These are phyloP conservation scores for Gossypium thurberi DNA, from an alignment of 345 rosid genomes.

Conservation along the genomic window DNA sequence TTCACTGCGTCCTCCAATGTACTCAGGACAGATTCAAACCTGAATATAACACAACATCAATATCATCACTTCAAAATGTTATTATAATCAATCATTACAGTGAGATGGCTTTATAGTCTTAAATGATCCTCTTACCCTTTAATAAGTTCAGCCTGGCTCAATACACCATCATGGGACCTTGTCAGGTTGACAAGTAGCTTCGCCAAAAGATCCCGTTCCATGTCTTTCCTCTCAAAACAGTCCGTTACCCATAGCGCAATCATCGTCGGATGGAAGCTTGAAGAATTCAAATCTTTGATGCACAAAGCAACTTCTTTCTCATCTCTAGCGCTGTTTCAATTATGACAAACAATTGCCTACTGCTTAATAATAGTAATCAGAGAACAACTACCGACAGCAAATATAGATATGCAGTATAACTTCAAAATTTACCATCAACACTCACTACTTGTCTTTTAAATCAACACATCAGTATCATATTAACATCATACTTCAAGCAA, in stretches of 20 bases:
- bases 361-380: background rate
- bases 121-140: conserved; percentile 53
- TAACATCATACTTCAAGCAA: too few species aligned
- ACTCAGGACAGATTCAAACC: conserved; percentile 67
- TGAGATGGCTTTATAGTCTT: too few species aligned
- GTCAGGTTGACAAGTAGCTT: conserved; percentile 67
- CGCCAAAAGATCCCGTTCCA: conserved; percentile 77
- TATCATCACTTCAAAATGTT: background rate
- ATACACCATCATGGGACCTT: conserved; percentile 37
- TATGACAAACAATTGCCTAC: too few species aligned
- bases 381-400: background rate
- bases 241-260: conserved; percentile 85
- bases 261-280: conserved; percentile 81
- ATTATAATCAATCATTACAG: background rate
- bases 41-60: conserved; percentile 11
- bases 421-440: too few species aligned
- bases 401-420: background rate
- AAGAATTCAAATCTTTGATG: conserved; percentile 76
- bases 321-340: conserved; percentile 59
- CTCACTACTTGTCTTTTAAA: too few species aligned
- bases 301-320: conserved; percentile 77
- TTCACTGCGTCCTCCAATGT: conserved; percentile 81
- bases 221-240: conserved; percentile 91
- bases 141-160: conserved; percentile 47
- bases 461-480: too few species aligned